Evolutionary conservation across 2,329 filamentous ascomycete species (phyloP).

Genomic region (Trichoderma aggressivum): DNA sequence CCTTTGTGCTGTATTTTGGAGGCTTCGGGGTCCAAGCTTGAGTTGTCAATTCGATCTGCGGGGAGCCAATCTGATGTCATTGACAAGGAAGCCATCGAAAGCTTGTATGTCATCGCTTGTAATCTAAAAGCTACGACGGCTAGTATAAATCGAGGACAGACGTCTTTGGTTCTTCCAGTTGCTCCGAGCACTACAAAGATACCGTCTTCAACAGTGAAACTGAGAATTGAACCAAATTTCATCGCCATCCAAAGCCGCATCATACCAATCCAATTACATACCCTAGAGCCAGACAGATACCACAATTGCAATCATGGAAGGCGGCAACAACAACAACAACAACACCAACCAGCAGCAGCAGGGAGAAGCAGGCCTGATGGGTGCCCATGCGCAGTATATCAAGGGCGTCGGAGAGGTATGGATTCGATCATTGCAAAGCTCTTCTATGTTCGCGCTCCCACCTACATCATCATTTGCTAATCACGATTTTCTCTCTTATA

Average conservation of each 20-base stretch:
- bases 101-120: constrained; percentile 19
- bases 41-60: too few relatives aligned
- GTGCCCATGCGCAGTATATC: constrained; percentile 63
- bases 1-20: background rate
- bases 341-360: constrained; percentile 35
- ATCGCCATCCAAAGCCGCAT: background rate
- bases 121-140: background rate
- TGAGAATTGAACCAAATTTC: background rate
- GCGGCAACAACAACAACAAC: constrained; percentile 25
- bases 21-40: background rate
- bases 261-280: background rate
- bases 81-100: constrained; percentile 21
- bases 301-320: constrained; percentile 26
- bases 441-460: too few relatives aligned
- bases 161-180: background rate
- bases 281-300: background rate
- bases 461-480: background rate
- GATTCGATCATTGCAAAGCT: too few relatives aligned
- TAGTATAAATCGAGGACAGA: background rate
- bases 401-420: constrained; percentile 65
- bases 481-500: constrained; percentile 26
- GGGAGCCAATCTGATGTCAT: constrained; percentile 17
- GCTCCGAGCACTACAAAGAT: background rate
- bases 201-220: background rate
- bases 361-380: constrained; percentile 53